Percentiles rank a stretch among this genome's conserved stretches.
Evolutionary conservation across 805 yeast genomes (phyloP).

Genomic region (Myxozyma neglecta): DNA sequence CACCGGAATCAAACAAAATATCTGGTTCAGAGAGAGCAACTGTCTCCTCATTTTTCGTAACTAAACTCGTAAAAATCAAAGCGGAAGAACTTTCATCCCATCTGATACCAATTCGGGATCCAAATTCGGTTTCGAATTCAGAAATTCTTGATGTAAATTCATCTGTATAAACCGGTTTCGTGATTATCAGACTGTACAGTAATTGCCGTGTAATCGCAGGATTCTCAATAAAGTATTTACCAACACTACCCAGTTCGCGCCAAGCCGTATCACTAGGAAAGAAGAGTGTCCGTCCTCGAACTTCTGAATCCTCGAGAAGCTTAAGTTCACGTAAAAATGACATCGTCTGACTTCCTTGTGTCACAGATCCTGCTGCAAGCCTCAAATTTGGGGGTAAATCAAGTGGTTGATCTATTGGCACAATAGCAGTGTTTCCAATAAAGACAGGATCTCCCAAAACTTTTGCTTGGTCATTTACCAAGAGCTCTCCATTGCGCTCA

Average conservation of each 20-base stretch:
- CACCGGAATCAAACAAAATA: conserved; percentile 23
- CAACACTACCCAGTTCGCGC: conserved; percentile 19
- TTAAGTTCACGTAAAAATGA: conserved; percentile 10
- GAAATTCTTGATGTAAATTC: background rate
- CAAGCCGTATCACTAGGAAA: conserved; percentile 25
- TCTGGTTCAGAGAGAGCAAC: conserved; percentile 2
- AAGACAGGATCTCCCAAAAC: conserved; percentile 12
- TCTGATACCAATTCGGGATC: conserved; percentile 12
- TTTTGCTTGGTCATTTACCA: conserved; percentile 14
- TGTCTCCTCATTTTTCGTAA: background rate
- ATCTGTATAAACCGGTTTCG: conserved; percentile 18
- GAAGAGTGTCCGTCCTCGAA: conserved; percentile 23
- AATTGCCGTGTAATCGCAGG: conserved; percentile 15
- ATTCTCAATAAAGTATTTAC: conserved; percentile 7
- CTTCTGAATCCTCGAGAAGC: conserved; percentile 6
- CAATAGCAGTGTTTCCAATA: conserved; percentile 26
- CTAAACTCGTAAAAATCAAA: background rate
- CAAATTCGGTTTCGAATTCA: conserved; percentile 14
- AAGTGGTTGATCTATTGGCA: conserved; percentile 22
- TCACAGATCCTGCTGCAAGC: conserved; percentile 13
- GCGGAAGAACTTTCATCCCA: background rate
- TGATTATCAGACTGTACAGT: conserved; percentile 15
- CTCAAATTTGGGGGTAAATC: conserved; percentile 25
- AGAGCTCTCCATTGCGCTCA: background rate
- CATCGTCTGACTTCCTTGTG: background rate